Conservation (phyloP, 2,329 filamentous ascomycete genomes). For the Calonectria honghensis region DNA sequence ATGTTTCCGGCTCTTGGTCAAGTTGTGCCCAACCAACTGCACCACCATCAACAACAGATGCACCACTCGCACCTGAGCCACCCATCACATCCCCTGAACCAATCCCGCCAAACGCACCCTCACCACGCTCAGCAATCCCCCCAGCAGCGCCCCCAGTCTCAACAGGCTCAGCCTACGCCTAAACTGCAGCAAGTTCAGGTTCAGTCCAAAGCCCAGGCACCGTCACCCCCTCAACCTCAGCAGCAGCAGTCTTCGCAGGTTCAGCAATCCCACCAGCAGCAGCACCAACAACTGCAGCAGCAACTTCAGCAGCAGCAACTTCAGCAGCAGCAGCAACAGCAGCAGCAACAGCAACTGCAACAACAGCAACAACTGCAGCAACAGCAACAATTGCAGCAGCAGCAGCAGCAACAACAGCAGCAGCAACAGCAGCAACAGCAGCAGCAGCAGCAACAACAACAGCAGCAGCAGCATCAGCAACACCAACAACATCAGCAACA, state of each 20-base stretch:
- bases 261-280: slow-evolving; percentile 41
- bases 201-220: slow-evolving; percentile 57
- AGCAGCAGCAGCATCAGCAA: slow-evolving; percentile 40
- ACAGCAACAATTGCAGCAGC: slow-evolving; percentile 45
- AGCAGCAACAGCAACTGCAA: slow-evolving; percentile 36
- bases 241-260: slow-evolving; percentile 52
- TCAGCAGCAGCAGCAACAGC: slow-evolving; percentile 45
- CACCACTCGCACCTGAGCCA: slow-evolving; percentile 59
- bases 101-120: slow-evolving; percentile 53
- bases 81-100: slow-evolving; percentile 52
- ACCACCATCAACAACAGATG: slow-evolving; percentile 63
- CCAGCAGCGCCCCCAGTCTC: slow-evolving; percentile 63
- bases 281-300: slow-evolving; percentile 33
- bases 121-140: slow-evolving; percentile 57
- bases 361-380: slow-evolving; percentile 43
- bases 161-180: slow-evolving; percentile 56
- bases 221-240: slow-evolving; percentile 55
- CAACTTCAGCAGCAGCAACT: slow-evolving; percentile 45
- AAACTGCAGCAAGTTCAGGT: slow-evolving; percentile 59
- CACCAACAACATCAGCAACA: slow-evolving; percentile 46
- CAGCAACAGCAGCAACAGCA: slow-evolving; percentile 36
- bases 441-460: slow-evolving; percentile 44
- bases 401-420: slow-evolving; percentile 40
- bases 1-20: slow-evolving; percentile 62
- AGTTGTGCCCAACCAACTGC: slow-evolving; percentile 65